Evolutionary conservation across 208 protist species (phyloP).

Genomic region (Wallacemonas sp.): DNA sequence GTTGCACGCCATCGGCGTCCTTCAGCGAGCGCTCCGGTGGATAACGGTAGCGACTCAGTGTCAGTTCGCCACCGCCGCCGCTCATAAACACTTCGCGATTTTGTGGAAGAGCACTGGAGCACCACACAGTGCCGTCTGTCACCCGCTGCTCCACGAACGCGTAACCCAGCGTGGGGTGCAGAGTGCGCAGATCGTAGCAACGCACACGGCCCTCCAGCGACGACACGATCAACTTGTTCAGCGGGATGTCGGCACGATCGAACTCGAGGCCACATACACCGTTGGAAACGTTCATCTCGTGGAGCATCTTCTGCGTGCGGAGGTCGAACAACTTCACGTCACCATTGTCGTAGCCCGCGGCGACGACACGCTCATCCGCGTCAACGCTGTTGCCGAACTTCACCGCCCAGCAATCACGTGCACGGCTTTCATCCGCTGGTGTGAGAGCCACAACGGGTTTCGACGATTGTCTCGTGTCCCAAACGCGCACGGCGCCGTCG

Average conservation of each 20-base stretch:
- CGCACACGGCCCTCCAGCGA: slow-evolving; percentile 85
- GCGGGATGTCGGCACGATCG: slow-evolving; percentile 89
- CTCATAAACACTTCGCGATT: slow-evolving; percentile 91
- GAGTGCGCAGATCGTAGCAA: slow-evolving; percentile 89
- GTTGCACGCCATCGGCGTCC: slow-evolving; percentile 60
- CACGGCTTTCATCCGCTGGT: slow-evolving; percentile 51
- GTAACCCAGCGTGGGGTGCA: slow-evolving; percentile 84
- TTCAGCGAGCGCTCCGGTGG: slow-evolving; percentile 76
- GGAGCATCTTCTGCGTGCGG: slow-evolving; percentile 82
- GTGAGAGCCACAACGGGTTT: slow-evolving; percentile 83
- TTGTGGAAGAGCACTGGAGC: slow-evolving; percentile 81
- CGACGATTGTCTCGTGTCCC: slow-evolving; percentile 88
- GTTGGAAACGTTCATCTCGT: slow-evolving; percentile 93
- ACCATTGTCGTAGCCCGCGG: slow-evolving; percentile 95
- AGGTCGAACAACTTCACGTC: slow-evolving; percentile 96
- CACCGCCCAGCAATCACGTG: slow-evolving; percentile 93
- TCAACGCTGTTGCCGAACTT: slow-evolving; percentile 91
- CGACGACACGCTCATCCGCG: slow-evolving; percentile 87
- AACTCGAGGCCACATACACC: slow-evolving; percentile 93
- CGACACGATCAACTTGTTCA: slow-evolving; percentile 94
- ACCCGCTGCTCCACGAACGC: slow-evolving; percentile 85
- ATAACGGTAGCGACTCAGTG: slow-evolving; percentile 90
- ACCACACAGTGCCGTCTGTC: slow-evolving; percentile 87
- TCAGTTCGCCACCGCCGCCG: slow-evolving; percentile 84
- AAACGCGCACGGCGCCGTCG: slow-evolving; percentile 92